Evolutionary conservation across 2,329 filamentous ascomycete species (phyloP), one percentile per base, ranked within the genome.

Genomic region (Neofusicoccum sp.): DNA sequence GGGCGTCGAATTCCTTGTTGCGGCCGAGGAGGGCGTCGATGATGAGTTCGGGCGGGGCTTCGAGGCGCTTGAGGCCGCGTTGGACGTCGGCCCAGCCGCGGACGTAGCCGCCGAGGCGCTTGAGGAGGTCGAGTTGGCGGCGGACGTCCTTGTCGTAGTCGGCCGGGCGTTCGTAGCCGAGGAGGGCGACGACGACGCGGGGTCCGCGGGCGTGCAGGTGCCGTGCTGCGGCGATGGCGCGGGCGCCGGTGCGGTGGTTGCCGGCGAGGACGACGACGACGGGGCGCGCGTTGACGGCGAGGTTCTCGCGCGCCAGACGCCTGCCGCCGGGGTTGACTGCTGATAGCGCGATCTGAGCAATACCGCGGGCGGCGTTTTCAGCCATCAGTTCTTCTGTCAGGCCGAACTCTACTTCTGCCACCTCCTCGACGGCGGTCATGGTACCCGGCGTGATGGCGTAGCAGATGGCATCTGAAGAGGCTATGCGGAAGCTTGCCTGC

Each of bases 371-470:
- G 1, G 93, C 90, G 70, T 93, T 97, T 70, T 98, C 95, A 0
- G 91, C 88, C 79, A 98, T 91, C 74, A 97, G 88, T 58, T 95
- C 91, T 71, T 96, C 91, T 0, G 88, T 90, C 48, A 98, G 81
- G 4, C 92, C 92, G 61, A 96, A 85, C 66, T 97, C 92, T 43
- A 90, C 89, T 62, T 92, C 88, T 0, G 93, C 92, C 60, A 96
- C 90, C 69, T 95, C 93, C 75, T 98, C 95, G 1, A 98, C 84
- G 64, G 95, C 93, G 30, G 96, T 84, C 85, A 97, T 95, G 70
- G 96, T 91, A 40, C 95, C 79, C 5, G 93, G 85, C 45, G 81
- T 83, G 51, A 87, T 79, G 6, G 81, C 82, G 33, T 84, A 82
- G 63, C 85, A 87, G 60, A 77, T 77, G 56, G 80, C 76, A 63